Conservation (phyloP, 331 rosid genomes). For the Spiraea crenata region DNA sequence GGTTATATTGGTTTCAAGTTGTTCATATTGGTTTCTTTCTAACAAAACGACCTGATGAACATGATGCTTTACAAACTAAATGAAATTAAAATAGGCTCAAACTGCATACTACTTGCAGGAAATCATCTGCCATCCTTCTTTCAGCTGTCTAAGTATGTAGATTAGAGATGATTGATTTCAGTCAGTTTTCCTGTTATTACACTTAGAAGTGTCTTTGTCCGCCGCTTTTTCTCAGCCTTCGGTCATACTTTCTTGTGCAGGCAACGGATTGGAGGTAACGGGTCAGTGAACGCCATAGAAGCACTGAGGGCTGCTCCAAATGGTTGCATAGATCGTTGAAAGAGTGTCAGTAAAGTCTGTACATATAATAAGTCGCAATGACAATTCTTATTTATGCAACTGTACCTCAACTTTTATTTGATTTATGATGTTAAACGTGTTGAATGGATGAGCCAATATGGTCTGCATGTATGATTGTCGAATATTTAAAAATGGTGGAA, state of each 20-base stretch:
- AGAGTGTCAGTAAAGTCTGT: background rate
- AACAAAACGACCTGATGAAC: background rate
- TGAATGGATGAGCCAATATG: background rate
- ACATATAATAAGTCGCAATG: background rate
- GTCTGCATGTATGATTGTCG: background rate
- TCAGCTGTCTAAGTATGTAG: background rate
- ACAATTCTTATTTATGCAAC: background rate
- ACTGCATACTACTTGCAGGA: background rate
- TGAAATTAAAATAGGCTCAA: background rate
- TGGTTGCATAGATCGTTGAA: background rate
- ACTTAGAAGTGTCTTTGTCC: background rate
- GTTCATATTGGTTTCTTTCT: background rate
- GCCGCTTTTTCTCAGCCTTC: background rate
- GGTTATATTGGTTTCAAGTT: background rate
- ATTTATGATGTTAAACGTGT: background rate
- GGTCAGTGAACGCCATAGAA: slow-evolving; percentile 22
- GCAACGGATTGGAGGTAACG: slow-evolving; percentile 84
- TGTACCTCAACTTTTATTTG: background rate
- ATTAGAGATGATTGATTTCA: background rate
- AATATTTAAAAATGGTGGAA: background rate
- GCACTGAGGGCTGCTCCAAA: background rate
- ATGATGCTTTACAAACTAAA: background rate
- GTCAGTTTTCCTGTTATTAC: background rate
- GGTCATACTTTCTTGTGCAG: slow-evolving; percentile 33
- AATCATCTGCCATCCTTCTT: background rate